Conservation (phyloP, 306 rosid genomes). For the Vicia villosa region DNA sequence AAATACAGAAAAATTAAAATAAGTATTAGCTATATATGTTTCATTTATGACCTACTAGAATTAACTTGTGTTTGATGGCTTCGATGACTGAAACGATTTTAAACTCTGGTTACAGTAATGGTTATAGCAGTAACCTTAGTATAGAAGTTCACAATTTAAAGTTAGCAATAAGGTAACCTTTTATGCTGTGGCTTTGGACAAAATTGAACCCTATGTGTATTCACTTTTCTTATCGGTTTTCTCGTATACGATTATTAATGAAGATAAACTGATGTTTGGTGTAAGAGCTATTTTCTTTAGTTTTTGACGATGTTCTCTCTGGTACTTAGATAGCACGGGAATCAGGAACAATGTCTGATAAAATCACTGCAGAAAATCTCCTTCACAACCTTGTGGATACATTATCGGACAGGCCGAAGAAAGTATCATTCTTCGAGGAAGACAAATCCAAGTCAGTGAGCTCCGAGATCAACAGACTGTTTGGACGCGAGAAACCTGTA, state of each 20-base stretch:
- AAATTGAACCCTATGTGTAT: background rate
- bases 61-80: background rate
- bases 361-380: conserved; percentile 55
- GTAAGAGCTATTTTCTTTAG: background rate
- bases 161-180: background rate
- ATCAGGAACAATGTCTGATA: conserved; percentile 71
- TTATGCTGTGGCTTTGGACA: background rate
- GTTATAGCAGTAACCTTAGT: background rate
- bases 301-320: conserved; percentile 17
- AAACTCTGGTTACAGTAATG: too few species aligned
- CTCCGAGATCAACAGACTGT: conserved; percentile 58
- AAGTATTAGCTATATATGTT: background rate
- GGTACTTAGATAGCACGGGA: conserved; percentile 36
- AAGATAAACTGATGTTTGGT: background rate
- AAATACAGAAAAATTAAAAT: background rate
- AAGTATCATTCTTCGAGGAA: conserved; percentile 57
- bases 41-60: background rate
- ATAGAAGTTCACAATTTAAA: background rate
- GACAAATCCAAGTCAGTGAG: conserved; percentile 50
- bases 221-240: background rate
- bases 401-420: conserved; percentile 59
- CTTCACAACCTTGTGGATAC: conserved; percentile 58
- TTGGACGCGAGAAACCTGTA: conserved; percentile 80
- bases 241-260: too few species aligned
- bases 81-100: background rate